Conservation (phyloP, 192 early-diverging fungal genomes). For the Backusella westeae region DNA sequence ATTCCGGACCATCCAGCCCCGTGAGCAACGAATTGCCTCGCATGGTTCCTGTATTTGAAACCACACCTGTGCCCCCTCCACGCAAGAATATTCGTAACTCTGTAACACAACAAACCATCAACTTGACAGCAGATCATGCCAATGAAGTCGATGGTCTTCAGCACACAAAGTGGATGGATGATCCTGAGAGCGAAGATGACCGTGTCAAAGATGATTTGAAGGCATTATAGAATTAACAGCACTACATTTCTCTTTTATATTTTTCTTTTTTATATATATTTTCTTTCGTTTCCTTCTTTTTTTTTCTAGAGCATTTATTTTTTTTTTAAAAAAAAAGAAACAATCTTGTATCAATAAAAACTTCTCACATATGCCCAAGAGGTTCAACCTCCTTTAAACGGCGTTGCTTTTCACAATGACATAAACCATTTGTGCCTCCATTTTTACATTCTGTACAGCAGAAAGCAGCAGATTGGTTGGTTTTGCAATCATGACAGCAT, state of each 20-base stretch:
- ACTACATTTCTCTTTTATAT: neutral
- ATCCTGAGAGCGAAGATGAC: slow-evolving; percentile 14
- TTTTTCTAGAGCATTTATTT: neutral
- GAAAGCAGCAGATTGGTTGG: slow-evolving; percentile 21
- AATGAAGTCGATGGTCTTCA: neutral
- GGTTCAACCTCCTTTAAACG: slow-evolving; percentile 14
- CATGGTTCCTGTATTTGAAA: neutral
- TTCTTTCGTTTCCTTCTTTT: neutral
- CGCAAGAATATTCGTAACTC: neutral
- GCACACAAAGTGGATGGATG: slow-evolving; percentile 26
- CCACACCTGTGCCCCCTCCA: neutral
- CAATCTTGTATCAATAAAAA: neutral
- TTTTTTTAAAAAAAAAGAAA: neutral
- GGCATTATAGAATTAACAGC: neutral
- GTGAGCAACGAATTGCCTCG: neutral
- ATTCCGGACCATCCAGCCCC: neutral
- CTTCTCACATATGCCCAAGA: neutral
- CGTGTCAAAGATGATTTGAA: neutral
- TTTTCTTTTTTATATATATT: neutral
- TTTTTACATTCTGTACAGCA: slow-evolving; percentile 43
- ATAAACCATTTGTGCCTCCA: slow-evolving; percentile 1
- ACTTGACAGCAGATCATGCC: neutral
- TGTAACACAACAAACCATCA: neutral
- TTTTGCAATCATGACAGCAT: slow-evolving; percentile 29
- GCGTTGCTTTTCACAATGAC: slow-evolving; percentile 22